Evolutionary conservation across 2,329 filamentous ascomycete species (phyloP).

Genomic region (Sphaerulina populicola): DNA sequence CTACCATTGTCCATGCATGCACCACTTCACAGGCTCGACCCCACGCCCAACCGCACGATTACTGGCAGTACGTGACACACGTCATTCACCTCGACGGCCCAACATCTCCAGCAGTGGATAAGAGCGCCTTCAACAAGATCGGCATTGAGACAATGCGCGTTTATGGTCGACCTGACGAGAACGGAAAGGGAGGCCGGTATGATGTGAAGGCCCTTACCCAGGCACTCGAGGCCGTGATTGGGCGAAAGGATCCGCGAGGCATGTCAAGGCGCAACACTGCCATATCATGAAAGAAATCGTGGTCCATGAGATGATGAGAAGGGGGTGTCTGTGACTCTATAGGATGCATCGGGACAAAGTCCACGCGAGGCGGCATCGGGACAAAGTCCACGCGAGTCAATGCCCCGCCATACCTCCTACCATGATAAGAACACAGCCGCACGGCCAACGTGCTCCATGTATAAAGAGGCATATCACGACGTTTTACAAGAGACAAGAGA

Average conservation of each 20-base stretch:
- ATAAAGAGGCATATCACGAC: too few species aligned
- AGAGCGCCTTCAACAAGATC: conserved; percentile 51
- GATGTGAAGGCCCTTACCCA: conserved; percentile 66
- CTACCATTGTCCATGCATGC: conserved; percentile 67
- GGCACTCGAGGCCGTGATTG: conserved; percentile 69
- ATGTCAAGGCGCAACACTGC: conserved; percentile 54
- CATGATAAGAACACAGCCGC: conserved; percentile 3
- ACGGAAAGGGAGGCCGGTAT: conserved; percentile 55
- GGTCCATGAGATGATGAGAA: not conserved
- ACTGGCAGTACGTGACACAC: conserved; percentile 68
- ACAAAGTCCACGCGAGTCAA: conserved; percentile 19
- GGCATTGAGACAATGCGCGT: conserved; percentile 72
- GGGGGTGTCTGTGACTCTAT: not conserved
- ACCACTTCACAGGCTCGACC: conserved; percentile 52
- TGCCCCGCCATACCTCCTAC: conserved; percentile 11
- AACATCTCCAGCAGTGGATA: conserved; percentile 62
- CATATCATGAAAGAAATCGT: conserved; percentile 17
- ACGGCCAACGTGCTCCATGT: too few species aligned
- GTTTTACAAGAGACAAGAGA: not conserved
- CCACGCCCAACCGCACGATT: conserved; percentile 38
- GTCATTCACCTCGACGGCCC: conserved; percentile 69
- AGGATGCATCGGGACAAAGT: not conserved
- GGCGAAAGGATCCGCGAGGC: conserved; percentile 50
- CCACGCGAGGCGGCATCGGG: conserved; percentile 4
- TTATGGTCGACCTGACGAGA: conserved; percentile 59